These are phyloP conservation scores for Aspergillus hiratsukae DNA, from an alignment of 2,329 filamentous ascomycete genomes.

Conservation along the genomic window DNA sequence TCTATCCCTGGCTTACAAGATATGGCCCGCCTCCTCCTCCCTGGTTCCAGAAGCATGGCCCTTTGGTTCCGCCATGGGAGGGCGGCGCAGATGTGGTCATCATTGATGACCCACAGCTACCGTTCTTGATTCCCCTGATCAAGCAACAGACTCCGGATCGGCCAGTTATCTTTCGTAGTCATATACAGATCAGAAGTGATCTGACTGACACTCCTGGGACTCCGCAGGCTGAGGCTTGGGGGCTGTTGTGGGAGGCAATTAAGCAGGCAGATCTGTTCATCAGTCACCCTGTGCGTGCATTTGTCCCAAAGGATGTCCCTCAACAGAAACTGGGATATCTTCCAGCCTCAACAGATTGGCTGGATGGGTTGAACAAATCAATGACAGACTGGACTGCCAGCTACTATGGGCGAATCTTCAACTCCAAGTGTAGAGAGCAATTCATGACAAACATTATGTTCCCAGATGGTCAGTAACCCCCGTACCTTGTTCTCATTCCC, in stretches of 20 bases:
- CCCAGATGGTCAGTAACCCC: constrained; percentile 27
- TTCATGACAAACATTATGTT: constrained; percentile 37
- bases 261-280: constrained; percentile 72
- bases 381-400: constrained; percentile 65
- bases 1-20: too few species aligned
- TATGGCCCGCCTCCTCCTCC: too few species aligned
- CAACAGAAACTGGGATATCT: constrained; percentile 66
- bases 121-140: constrained; percentile 68
- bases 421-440: constrained; percentile 57
- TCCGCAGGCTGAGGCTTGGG: constrained; percentile 70
- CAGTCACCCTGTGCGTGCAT: constrained; percentile 71
- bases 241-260: constrained; percentile 69
- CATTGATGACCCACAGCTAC: constrained; percentile 83
- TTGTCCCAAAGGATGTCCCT: constrained; percentile 67
- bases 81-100: constrained; percentile 74
- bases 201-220: constrained; percentile 59
- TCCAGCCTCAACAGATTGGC: constrained; percentile 78
- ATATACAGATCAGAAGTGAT: constrained; percentile 78
- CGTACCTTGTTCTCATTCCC: neutral
- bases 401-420: constrained; percentile 73
- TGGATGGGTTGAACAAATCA: constrained; percentile 75
- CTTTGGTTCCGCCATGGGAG: constrained; percentile 58
- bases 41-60: constrained; percentile 72
- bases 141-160: constrained; percentile 67
- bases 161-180: constrained; percentile 74